A percentile compares a stretch with the other conserved stretches of the same genome.
These are phyloP conservation scores for Agaricus sinodeliciosus DNA, from an alignment of 768 basidiomycete species.

Conservation along the genomic window DNA sequence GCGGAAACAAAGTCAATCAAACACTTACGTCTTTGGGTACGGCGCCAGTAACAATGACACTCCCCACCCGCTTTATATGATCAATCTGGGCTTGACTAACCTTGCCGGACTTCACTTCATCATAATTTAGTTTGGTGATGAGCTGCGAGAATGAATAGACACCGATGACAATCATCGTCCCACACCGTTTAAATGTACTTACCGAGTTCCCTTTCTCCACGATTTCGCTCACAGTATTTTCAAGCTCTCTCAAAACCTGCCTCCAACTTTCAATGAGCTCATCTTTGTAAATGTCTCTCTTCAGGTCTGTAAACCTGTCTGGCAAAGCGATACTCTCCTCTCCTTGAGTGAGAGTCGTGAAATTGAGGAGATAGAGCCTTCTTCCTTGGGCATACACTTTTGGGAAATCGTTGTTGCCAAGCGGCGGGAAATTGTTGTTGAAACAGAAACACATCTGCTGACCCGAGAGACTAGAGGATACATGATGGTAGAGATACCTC, in stretches of 20 bases:
- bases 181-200: constrained; percentile 14
- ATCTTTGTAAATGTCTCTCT: constrained; percentile 49
- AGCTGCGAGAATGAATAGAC: constrained; percentile 29
- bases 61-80: constrained; percentile 47
- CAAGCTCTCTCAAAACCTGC: constrained; percentile 48
- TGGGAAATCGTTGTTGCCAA: constrained; percentile 4
- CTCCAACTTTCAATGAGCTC: constrained; percentile 49
- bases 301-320: constrained; percentile 49
- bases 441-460: neutral
- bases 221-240: constrained; percentile 37
- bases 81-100: constrained; percentile 40
- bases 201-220: constrained; percentile 44
- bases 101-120: constrained; percentile 34
- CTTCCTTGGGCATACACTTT: constrained; percentile 24
- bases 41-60: constrained; percentile 54
- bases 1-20: neutral
- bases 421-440: neutral
- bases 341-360: constrained; percentile 29
- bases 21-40: constrained; percentile 36
- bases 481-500: neutral
- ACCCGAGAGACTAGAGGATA: neutral
- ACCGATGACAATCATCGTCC: neutral
- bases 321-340: constrained; percentile 29
- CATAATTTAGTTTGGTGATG: constrained; percentile 57
- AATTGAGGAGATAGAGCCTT: constrained; percentile 33